Evolutionary conservation across 108 stramenopile species (phyloP).

Genomic region (Nitzschia inconspicua): DNA sequence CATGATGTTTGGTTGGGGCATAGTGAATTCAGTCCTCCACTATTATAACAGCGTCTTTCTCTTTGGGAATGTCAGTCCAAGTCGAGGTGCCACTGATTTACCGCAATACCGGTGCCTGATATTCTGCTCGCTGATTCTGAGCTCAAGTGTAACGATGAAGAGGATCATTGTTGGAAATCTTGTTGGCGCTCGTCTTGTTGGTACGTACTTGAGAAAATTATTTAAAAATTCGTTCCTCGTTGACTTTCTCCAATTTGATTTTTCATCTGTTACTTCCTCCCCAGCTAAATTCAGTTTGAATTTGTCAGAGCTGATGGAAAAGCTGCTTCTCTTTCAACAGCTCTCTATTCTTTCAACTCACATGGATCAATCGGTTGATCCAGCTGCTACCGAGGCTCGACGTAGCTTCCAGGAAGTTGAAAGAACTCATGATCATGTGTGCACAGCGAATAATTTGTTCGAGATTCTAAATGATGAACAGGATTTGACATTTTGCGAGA

Average conservation of each 20-base stretch:
- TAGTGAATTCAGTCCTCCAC: conserved; percentile 22
- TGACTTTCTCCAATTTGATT: too few species aligned
- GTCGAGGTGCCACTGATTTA: conserved; percentile 9
- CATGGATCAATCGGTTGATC: too few species aligned
- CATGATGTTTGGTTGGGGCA: conserved; percentile 27
- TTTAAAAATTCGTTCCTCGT: too few species aligned
- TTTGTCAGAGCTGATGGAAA: conserved; percentile 11
- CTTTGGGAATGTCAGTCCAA: conserved; percentile 29
- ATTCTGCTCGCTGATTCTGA: background rate
- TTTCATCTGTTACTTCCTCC: too few species aligned
- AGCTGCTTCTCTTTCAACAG: conserved; percentile 1
- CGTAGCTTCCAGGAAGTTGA: too few species aligned
- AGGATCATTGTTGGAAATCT: conserved; percentile 4
- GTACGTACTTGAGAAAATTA: background rate
- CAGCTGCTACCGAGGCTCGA: too few species aligned
- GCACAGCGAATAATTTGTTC: too few species aligned
- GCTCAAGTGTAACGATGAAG: conserved; percentile 1
- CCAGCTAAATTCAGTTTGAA: conserved; percentile 4
- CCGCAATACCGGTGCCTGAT: background rate
- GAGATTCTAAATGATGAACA: too few species aligned
- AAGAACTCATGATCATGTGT: too few species aligned
- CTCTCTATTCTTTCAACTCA: background rate
- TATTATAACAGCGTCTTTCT: conserved; percentile 18
- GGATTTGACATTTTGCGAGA: conserved; percentile 1
- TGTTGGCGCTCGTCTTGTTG: conserved; percentile 3